Conservation (phyloP, 495 filamentous ascomycete genomes). For the Trichoderma asperelloides region DNA sequence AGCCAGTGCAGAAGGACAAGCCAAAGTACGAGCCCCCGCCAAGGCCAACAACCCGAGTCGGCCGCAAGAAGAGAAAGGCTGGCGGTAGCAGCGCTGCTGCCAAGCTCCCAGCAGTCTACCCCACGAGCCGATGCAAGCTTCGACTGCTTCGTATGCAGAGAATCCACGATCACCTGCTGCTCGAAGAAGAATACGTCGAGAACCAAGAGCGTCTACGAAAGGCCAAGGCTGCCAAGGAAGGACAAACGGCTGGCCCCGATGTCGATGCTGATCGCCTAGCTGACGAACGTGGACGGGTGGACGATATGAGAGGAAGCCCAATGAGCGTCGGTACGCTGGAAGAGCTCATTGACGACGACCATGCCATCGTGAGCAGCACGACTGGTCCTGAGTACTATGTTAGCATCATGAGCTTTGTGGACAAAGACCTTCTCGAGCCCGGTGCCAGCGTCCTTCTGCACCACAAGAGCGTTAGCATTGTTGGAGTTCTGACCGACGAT, state of each 20-base stretch:
- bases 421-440: slow-evolving; percentile 96
- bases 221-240: slow-evolving; percentile 71
- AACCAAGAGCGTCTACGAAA: slow-evolving; percentile 94
- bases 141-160: slow-evolving; percentile 96
- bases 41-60: slow-evolving; percentile 91
- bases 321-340: slow-evolving; percentile 98
- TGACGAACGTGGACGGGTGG: slow-evolving; percentile 89
- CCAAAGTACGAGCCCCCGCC: slow-evolving; percentile 98
- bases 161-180: slow-evolving; percentile 90
- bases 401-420: slow-evolving; percentile 99
- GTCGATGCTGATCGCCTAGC: slow-evolving; percentile 68
- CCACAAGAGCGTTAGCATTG: slow-evolving; percentile 96
- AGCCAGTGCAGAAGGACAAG: slow-evolving; percentile 76
- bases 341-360: slow-evolving; percentile 99
- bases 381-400: slow-evolving; percentile 99
- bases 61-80: slow-evolving; percentile 93
- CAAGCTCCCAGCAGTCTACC: slow-evolving; percentile 88
- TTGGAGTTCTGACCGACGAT: slow-evolving; percentile 95
- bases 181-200: slow-evolving; percentile 98
- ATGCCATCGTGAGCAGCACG: slow-evolving; percentile 95
- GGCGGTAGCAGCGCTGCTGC: slow-evolving; percentile 87
- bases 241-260: slow-evolving; percentile 53
- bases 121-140: slow-evolving; percentile 94
- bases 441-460: slow-evolving; percentile 93
- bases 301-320: slow-evolving; percentile 96